phyloP scores from a whole-genome alignment of 2,329 filamentous ascomycete species.

The Ceratocystis cubensis region DNA sequence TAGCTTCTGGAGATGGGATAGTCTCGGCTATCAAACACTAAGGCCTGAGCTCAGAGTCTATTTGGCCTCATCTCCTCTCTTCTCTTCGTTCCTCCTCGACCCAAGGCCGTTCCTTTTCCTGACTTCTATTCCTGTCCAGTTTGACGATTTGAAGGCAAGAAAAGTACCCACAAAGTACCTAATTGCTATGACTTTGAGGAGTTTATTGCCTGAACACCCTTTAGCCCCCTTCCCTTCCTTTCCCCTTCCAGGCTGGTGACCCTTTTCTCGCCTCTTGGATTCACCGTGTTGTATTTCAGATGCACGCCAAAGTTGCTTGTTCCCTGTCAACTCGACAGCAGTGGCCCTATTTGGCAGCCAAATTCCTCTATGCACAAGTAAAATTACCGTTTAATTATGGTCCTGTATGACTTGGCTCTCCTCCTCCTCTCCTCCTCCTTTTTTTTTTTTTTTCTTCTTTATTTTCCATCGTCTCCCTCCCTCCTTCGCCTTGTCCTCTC shows the following conservation, averaged over 20 bases:
- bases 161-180: not conserved
- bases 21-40: not conserved
- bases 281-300: not conserved
- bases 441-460: not conserved
- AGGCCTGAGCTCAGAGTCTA: not conserved
- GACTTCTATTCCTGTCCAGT: not conserved
- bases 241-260: not conserved
- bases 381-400: not conserved
- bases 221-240: not conserved
- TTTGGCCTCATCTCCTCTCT: not conserved
- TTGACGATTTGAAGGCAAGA: not conserved
- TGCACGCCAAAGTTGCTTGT: not conserved
- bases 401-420: not conserved
- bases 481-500: not conserved
- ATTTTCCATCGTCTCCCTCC: not conserved
- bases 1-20: not conserved
- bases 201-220: not conserved
- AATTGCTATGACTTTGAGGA: not conserved
- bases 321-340: constrained; percentile 2
- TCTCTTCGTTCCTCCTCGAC: not conserved
- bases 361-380: not conserved
- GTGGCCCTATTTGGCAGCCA: not conserved
- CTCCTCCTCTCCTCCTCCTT: not conserved
- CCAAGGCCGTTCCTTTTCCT: not conserved
- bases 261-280: constrained; percentile 3